Conservation (phyloP, 495 filamentous ascomycete species). For the Letharia lupina region DNA sequence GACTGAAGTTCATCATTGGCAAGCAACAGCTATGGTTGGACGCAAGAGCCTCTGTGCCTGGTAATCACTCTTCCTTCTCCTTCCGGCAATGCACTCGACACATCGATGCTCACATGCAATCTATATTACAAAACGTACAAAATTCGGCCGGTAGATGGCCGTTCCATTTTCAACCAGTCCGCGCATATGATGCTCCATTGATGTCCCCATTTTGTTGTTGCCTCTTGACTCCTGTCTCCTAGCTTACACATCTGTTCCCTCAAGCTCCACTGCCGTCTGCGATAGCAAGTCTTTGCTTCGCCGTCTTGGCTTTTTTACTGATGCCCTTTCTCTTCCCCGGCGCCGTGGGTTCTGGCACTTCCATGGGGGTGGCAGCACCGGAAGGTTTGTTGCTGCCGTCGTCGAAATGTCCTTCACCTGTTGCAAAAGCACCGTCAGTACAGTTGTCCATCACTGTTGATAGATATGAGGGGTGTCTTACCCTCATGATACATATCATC, state of each 20-base stretch:
- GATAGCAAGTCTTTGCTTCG: slow-evolving; percentile 78
- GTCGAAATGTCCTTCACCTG: slow-evolving; percentile 91
- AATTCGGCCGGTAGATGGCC: background rate
- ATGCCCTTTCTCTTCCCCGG: slow-evolving; percentile 50
- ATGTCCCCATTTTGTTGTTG: background rate
- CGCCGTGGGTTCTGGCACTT: slow-evolving; percentile 40
- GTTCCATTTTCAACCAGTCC: background rate
- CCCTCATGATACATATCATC: slow-evolving; percentile 99
- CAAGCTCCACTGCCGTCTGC: slow-evolving; percentile 64
- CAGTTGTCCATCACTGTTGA: background rate
- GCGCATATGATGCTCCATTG: background rate
- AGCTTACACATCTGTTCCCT: slow-evolving; percentile 48
- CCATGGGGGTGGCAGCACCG: slow-evolving; percentile 73
- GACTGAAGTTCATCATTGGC: too few species aligned
- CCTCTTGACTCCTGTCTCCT: background rate
- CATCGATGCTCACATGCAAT: background rate
- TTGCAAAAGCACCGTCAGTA: slow-evolving; percentile 17
- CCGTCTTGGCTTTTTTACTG: slow-evolving; percentile 83
- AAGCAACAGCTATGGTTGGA: too few species aligned
- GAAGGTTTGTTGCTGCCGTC: slow-evolving; percentile 72
- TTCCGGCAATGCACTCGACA: background rate
- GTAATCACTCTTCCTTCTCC: background rate
- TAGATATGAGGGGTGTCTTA: slow-evolving; percentile 37
- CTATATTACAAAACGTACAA: background rate
- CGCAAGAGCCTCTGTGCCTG: background rate